Conservation (phyloP, 169 alveolate genomes). For the Eimeria maxima region DNA sequence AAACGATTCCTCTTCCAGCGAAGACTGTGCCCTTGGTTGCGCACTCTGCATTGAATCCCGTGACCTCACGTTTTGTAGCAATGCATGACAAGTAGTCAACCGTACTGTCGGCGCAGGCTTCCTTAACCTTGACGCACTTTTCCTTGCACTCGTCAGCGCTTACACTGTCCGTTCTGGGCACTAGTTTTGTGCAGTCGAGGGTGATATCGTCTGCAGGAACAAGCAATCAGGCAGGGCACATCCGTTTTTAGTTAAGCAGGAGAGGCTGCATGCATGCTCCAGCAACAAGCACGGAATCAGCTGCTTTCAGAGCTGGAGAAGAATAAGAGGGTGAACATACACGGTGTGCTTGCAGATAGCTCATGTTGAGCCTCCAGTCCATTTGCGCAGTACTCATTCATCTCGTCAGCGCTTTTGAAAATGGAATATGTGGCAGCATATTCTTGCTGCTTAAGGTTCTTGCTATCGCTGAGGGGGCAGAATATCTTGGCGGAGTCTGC, state of each 20-base stretch:
- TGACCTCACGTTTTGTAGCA: constrained; percentile 43
- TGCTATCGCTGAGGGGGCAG: constrained; percentile 72
- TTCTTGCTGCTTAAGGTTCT: neutral
- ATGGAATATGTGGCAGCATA: constrained; percentile 49
- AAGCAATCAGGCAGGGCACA: neutral
- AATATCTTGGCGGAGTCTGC: constrained; percentile 67
- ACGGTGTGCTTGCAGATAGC: constrained; percentile 61
- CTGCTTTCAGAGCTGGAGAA: neutral
- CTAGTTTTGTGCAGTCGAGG: constrained; percentile 8
- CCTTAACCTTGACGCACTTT: constrained; percentile 36
- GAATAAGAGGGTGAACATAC: neutral
- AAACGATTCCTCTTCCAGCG: constrained; percentile 64
- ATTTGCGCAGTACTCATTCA: constrained; percentile 70
- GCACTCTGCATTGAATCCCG: constrained; percentile 33
- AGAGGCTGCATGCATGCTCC: neutral
- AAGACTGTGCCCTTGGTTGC: constrained; percentile 10
- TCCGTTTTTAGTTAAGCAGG: neutral
- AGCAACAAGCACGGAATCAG: neutral
- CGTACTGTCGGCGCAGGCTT: neutral
- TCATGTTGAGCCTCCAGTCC: constrained; percentile 37
- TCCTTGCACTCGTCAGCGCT: constrained; percentile 53
- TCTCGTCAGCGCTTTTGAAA: constrained; percentile 39
- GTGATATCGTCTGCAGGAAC: constrained; percentile 66
- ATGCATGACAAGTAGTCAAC: constrained; percentile 42
- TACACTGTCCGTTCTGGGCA: neutral